Percentiles rank a stretch among this genome's conserved stretches.
These are phyloP conservation scores for Amanita pseudoporphyria DNA, from an alignment of 768 basidiomycete genomes.

Conservation along the genomic window DNA sequence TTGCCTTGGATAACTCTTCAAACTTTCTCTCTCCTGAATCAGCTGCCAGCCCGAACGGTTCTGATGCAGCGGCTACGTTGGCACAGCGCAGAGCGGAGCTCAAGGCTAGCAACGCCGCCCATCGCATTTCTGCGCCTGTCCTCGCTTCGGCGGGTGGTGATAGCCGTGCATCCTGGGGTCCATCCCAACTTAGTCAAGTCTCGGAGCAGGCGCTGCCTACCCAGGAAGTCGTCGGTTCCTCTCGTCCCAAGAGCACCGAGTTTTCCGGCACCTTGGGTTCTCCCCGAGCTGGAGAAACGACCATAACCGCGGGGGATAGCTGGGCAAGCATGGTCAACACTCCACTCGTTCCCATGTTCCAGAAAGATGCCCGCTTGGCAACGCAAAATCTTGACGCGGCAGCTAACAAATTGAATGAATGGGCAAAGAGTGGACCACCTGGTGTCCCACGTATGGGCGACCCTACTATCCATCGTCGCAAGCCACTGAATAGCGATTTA, in stretches of 20 bases:
- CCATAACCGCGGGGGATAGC: constrained; percentile 55
- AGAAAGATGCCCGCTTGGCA: constrained; percentile 38
- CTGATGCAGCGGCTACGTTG: constrained; percentile 69
- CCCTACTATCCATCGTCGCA: constrained; percentile 71
- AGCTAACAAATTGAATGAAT: constrained; percentile 56
- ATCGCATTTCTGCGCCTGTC: constrained; percentile 81
- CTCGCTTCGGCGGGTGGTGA: constrained; percentile 48
- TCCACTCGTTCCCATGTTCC: constrained; percentile 88
- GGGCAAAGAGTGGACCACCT: constrained; percentile 31
- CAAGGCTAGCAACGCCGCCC: constrained; percentile 75
- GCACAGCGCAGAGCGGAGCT: constrained; percentile 87
- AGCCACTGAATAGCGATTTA: constrained; percentile 27
- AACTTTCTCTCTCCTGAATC: constrained; percentile 84
- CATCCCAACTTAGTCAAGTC: constrained; percentile 72
- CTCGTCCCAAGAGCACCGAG: constrained; percentile 88
- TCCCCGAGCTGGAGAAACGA: constrained; percentile 37
- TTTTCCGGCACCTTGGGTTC: constrained; percentile 68
- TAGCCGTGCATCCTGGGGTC: constrained; percentile 58
- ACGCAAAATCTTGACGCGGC: constrained; percentile 49
- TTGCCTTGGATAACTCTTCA: constrained; percentile 54
- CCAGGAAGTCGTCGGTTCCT: constrained; percentile 48
- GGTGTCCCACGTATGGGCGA: constrained; percentile 92
- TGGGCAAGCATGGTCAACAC: constrained; percentile 99
- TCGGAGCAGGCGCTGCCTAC: constrained; percentile 65
- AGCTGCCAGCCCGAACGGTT: constrained; percentile 33